Evolutionary conservation across 2,329 filamentous ascomycete genomes (phyloP).

Genomic region (Colletotrichum endophyticum): DNA sequence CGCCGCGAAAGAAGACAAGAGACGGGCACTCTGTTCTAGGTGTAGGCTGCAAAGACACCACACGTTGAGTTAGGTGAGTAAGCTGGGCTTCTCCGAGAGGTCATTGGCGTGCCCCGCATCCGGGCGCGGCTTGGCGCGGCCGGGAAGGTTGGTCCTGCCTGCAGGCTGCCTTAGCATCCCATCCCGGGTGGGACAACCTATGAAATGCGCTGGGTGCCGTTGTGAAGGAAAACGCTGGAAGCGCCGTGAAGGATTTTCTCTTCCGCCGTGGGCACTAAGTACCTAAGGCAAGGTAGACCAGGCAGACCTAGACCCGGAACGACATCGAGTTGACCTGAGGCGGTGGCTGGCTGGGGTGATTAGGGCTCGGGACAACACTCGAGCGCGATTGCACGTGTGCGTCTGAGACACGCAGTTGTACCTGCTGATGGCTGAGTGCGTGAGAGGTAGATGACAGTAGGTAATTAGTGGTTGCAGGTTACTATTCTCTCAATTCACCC

Average conservation of each 20-base stretch:
- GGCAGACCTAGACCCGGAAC: not conserved
- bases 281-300: not conserved
- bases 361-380: not conserved
- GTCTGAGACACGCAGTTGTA: not conserved
- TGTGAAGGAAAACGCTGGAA: conserved; percentile 13
- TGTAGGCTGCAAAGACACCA: too few species aligned
- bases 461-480: not conserved
- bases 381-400: not conserved
- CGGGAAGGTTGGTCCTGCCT: not conserved
- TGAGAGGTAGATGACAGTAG: not conserved
- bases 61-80: not conserved
- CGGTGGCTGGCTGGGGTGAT: not conserved
- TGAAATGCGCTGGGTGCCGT: not conserved
- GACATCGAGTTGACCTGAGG: not conserved
- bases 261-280: not conserved
- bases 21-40: not conserved
- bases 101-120: not conserved
- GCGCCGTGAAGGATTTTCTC: not conserved
- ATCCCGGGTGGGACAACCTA: not conserved
- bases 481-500: not conserved
- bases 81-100: not conserved
- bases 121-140: not conserved
- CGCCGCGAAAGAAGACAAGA: not conserved
- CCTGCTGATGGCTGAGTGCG: not conserved
- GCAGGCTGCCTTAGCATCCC: not conserved